A percentile compares a stretch with the other conserved stretches of the same genome.
phyloP scores from a whole-genome alignment of 1,139 yeast species.

The Torulaspora pretoriensis region DNA sequence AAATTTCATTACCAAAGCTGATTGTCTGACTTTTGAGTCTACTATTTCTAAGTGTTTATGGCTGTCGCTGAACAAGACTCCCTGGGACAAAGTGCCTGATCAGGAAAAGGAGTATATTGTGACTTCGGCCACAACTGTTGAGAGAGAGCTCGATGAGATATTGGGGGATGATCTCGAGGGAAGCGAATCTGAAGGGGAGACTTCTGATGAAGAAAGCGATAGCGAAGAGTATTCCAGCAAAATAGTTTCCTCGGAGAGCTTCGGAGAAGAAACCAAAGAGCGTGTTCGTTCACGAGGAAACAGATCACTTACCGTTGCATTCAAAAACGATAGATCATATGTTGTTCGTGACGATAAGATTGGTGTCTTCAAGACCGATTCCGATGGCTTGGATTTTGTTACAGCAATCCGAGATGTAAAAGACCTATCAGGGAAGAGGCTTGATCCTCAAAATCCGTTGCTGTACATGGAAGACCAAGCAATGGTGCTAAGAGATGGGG shows the following conservation, averaged over 20 bases:
- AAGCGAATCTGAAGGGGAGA: constrained; percentile 28
- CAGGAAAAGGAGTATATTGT: constrained; percentile 48
- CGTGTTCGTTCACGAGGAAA: constrained; percentile 37
- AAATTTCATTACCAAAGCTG: constrained; percentile 44
- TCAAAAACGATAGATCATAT: constrained; percentile 63
- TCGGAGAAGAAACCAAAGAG: constrained; percentile 26
- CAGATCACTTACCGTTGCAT: constrained; percentile 66
- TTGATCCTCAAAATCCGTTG: constrained; percentile 65
- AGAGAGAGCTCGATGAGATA: constrained; percentile 34
- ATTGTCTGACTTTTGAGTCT: constrained; percentile 50
- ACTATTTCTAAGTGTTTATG: constrained; percentile 52
- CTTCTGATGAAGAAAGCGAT: constrained; percentile 18
- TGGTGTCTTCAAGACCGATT: constrained; percentile 70
- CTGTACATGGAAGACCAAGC: constrained; percentile 68
- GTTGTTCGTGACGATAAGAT: constrained; percentile 75
- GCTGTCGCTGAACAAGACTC: constrained; percentile 53
- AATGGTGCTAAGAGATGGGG: constrained; percentile 58
- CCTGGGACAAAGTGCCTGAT: constrained; percentile 45
- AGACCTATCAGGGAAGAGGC: constrained; percentile 46
- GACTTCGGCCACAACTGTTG: constrained; percentile 44
- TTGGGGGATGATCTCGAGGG: constrained; percentile 33
- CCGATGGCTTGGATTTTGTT: constrained; percentile 47
- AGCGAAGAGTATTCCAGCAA: constrained; percentile 22
- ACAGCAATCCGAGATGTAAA: constrained; percentile 63
- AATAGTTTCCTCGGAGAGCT: constrained; percentile 31